Base-by-base conservation (phyloP, 1,284 basidiomycete species). In the Ustilago bromivora region DNA sequence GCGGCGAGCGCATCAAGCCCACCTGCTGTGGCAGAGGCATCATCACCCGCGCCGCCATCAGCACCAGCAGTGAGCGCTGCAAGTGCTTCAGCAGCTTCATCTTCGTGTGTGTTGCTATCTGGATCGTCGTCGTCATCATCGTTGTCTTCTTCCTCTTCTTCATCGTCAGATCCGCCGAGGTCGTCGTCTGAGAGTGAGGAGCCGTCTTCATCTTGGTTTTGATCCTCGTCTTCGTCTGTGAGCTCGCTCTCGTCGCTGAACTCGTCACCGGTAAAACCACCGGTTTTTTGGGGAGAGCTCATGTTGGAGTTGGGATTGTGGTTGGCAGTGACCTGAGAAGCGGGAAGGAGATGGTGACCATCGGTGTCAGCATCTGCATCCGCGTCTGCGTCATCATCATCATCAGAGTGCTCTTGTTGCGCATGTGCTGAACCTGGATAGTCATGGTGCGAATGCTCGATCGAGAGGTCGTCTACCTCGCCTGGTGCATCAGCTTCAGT, bases 191-290 rank as follows among this genome's bases (percentile, higher is more conserved):
- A 72, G 17, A 72, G 64, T 1, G 74, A 76, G 3, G 74, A 76
- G 6, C 40, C 71, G 34, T 78, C 76, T 38, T 75, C 76, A 40
- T 75, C 72, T 40, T 73, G 64, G 61, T 74, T 66, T 47, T 76
- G 66, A 34, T 78, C 76, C 35, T 78, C 76, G 5, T 78, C 76
- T 38, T 79, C 75, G 57, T 79, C 78, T 28, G 78, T 79, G 55
- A 79, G 74, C 41, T 82, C 81, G 68, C 81, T 82, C 52, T 81
- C 81, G 58, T 72, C 78, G 59, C 80, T 81, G 61, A 82, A 71
- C 53, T 76, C 79, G 64, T 81, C 76, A 43, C 66, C 73, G 36
- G 78, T 76, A 60, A 73, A 79, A 23, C 55, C 72, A 36, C 71
- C 74, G 3, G 78, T 62, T 57, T 79, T 79, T 47, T 74, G 78